These are phyloP conservation scores for Paecilomyces variotii DNA, from an alignment of 2,329 filamentous ascomycete species.

Conservation along the genomic window DNA sequence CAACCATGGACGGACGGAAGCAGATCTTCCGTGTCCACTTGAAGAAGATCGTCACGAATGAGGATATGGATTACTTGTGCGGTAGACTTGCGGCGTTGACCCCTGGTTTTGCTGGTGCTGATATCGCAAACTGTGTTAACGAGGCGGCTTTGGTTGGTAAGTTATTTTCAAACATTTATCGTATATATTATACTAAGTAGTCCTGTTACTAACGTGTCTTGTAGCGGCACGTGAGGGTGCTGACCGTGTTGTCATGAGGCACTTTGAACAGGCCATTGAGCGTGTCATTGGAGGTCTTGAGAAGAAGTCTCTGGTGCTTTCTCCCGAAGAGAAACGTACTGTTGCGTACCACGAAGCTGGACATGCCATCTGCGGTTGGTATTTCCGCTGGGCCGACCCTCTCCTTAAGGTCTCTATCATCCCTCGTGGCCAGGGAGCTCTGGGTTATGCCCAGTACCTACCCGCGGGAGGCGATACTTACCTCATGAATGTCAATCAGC, in stretches of 20 bases:
- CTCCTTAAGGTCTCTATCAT: constrained; percentile 98
- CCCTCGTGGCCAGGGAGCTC: constrained; percentile 82
- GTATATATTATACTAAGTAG: constrained; percentile 6
- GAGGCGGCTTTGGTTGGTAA: constrained; percentile 92
- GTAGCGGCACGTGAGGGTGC: constrained; percentile 76
- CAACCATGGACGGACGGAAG: constrained; percentile 92
- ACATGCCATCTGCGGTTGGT: constrained; percentile 98
- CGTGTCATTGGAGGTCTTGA: constrained; percentile 93
- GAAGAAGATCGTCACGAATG: constrained; percentile 86
- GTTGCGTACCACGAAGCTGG: constrained; percentile 98
- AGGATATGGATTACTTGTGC: constrained; percentile 79
- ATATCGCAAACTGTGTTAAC: constrained; percentile 98
- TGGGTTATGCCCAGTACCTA: constrained; percentile 97
- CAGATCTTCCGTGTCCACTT: constrained; percentile 95
- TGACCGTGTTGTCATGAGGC: constrained; percentile 71
- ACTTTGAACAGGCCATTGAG: constrained; percentile 97
- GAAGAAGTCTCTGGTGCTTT: constrained; percentile 92
- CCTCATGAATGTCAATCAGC: constrained; percentile 87
- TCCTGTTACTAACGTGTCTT: constrained; percentile 31
- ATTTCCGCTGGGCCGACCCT: constrained; percentile 90
- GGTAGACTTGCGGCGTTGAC: constrained; percentile 87
- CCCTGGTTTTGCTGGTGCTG: constrained; percentile 92
- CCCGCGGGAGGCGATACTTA: constrained; percentile 77
- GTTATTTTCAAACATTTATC: constrained; percentile 21
- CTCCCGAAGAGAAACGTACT: constrained; percentile 86